These are phyloP conservation scores for Letharia columbiana DNA, from an alignment of 495 filamentous ascomycete genomes.

Conservation along the genomic window DNA sequence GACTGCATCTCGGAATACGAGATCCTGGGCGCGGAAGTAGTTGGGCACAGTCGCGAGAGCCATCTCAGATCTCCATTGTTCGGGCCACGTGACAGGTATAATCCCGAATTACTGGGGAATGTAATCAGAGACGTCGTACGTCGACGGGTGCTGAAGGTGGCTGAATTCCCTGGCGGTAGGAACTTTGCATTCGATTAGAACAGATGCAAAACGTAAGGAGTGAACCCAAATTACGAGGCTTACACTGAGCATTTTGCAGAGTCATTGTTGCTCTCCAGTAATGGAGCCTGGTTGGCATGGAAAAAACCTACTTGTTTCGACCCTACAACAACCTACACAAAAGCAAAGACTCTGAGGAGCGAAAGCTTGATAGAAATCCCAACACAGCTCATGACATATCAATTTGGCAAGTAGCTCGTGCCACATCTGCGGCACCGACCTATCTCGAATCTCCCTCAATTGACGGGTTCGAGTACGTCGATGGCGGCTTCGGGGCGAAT, in stretches of 20 bases:
- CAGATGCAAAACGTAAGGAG: constrained; percentile 27
- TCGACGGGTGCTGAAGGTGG: constrained; percentile 19
- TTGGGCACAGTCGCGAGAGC: constrained; percentile 30
- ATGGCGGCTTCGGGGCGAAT: constrained; percentile 29
- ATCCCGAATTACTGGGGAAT: constrained; percentile 17
- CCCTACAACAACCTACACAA: constrained; percentile 21
- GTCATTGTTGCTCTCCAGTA: constrained; percentile 20
- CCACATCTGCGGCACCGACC: constrained; percentile 44
- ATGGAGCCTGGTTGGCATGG: background rate
- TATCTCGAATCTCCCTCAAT: constrained; percentile 38
- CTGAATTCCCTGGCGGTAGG: constrained; percentile 20
- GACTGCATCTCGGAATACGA: constrained; percentile 42
- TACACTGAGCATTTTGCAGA: background rate
- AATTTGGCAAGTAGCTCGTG: constrained; percentile 46
- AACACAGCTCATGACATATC: constrained; percentile 26
- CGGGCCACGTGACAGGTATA: constrained; percentile 23
- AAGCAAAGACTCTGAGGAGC: background rate
- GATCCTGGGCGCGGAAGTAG: constrained; percentile 38
- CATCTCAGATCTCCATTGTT: constrained; percentile 19
- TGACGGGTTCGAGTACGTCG: constrained; percentile 22
- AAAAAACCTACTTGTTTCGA: constrained; percentile 19
- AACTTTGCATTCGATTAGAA: constrained; percentile 24
- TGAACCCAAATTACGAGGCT: background rate
- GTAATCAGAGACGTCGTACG: constrained; percentile 22
- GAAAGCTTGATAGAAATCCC: constrained; percentile 23